phyloP scores from a whole-genome alignment of 169 alveolate genomes.

The Cryptosporidium baileyi region DNA sequence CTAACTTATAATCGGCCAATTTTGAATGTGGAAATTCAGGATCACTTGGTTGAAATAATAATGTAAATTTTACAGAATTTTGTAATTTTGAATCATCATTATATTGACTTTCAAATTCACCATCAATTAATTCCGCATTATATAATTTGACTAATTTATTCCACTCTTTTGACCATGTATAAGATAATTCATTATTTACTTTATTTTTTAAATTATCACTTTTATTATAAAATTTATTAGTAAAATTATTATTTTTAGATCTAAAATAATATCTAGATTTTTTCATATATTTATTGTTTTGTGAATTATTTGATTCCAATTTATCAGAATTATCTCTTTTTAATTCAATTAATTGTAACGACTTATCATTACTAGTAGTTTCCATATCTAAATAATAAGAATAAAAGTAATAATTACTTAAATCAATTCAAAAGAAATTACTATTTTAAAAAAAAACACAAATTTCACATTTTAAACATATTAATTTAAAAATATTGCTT shows the following conservation, averaged over 20 bases:
- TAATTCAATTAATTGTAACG: too few relatives aligned
- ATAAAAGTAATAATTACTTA: too few relatives aligned
- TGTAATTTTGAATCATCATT: background rate
- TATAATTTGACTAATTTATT: background rate
- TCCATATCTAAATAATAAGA: too few relatives aligned
- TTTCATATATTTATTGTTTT: too few relatives aligned
- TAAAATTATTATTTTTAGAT: background rate
- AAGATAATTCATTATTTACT: background rate
- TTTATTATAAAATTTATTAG: background rate
- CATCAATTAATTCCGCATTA: background rate
- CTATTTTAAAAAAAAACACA: too few relatives aligned
- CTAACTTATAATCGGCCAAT: constrained; percentile 9
- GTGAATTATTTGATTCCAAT: too few relatives aligned
- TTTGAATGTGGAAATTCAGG: constrained; percentile 35
- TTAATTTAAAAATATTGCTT: too few relatives aligned
- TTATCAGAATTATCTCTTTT: too few relatives aligned
- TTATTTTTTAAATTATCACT: background rate
- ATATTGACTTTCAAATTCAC: background rate
- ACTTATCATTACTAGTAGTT: too few relatives aligned
- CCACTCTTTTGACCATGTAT: constrained; percentile 16
- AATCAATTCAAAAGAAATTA: too few relatives aligned
- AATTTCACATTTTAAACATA: too few relatives aligned
- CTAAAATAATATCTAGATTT: too few relatives aligned
- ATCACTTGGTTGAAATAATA: constrained; percentile 20
- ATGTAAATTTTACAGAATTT: background rate